These are phyloP conservation scores for Termitomyces sp. DNA, from an alignment of 768 basidiomycete genomes.

Conservation along the genomic window DNA sequence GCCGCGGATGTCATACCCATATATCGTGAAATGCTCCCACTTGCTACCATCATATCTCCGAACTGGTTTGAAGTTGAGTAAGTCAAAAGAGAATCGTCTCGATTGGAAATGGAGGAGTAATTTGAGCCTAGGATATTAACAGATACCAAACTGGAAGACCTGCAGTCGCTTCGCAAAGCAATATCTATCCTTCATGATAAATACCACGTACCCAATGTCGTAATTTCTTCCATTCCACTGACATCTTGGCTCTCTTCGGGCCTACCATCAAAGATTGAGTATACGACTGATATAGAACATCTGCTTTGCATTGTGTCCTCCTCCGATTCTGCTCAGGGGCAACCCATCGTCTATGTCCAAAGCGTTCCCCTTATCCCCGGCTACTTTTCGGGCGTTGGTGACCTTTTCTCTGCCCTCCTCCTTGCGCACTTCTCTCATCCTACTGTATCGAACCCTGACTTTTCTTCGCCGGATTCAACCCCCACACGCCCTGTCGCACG, in stretches of 20 bases:
- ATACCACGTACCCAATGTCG: constrained; percentile 77
- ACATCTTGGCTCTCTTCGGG: constrained; percentile 50
- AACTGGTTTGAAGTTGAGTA: constrained; percentile 99
- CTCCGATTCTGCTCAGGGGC: constrained; percentile 11
- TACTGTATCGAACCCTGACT: neutral
- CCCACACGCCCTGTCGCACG: constrained; percentile 37
- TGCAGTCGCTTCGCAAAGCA: constrained; percentile 60
- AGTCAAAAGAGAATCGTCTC: constrained; percentile 18
- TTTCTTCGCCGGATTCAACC: neutral
- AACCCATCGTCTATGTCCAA: constrained; percentile 51
- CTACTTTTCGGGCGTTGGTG: constrained; percentile 96
- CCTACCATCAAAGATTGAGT: constrained; percentile 43
- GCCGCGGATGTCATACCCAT: constrained; percentile 81
- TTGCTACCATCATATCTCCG: constrained; percentile 92
- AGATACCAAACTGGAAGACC: constrained; percentile 58
- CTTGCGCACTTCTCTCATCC: constrained; percentile 56
- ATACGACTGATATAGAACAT: constrained; percentile 33
- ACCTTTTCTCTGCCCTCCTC: constrained; percentile 91
- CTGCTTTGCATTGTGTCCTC: constrained; percentile 82
- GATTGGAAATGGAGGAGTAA: neutral
- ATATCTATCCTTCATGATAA: constrained; percentile 69
- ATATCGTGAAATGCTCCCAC: constrained; percentile 72
- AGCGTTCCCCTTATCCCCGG: constrained; percentile 77
- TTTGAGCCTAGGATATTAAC: constrained; percentile 60
- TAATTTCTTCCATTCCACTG: constrained; percentile 86